Evolutionary conservation across 2,329 filamentous ascomycete species (phyloP).

Genomic region (Aspergillus sp.): DNA sequence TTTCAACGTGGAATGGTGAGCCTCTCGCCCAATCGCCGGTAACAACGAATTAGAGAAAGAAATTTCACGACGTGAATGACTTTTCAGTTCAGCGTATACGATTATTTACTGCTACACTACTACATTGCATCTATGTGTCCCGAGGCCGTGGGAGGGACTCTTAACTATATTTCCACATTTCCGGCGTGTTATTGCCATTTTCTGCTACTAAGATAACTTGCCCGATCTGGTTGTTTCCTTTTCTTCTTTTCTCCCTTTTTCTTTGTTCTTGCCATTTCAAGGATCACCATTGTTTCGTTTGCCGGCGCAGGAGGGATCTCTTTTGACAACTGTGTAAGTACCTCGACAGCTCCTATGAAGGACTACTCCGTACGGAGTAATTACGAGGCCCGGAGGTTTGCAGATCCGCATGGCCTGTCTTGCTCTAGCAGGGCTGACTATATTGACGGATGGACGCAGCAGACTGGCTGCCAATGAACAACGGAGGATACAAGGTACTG

Average conservation of each 20-base stretch:
- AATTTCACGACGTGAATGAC: slow-evolving; percentile 18
- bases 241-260: too few species aligned
- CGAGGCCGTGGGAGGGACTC: too few species aligned
- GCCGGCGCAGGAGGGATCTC: neutral
- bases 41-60: neutral
- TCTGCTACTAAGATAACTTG: too few species aligned
- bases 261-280: neutral
- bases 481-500: too few species aligned
- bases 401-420: neutral
- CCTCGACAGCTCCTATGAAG: neutral
- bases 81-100: slow-evolving; percentile 5
- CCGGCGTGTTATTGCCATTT: too few species aligned
- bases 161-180: too few species aligned
- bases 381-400: neutral
- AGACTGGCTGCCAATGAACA: too few species aligned
- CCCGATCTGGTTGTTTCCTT: too few species aligned
- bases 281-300: neutral
- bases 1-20: slow-evolving; percentile 38
- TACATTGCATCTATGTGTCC: slow-evolving; percentile 1
- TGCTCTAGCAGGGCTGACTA: too few species aligned
- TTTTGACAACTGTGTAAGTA: too few species aligned
- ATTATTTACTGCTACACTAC: neutral
- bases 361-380: neutral
- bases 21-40: too few species aligned
- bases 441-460: neutral